Evolutionary conservation across 768 basidiomycete genomes (phyloP), one percentile per base, ranked within the genome.

Genomic region (Rhodotorula diobovata): DNA sequence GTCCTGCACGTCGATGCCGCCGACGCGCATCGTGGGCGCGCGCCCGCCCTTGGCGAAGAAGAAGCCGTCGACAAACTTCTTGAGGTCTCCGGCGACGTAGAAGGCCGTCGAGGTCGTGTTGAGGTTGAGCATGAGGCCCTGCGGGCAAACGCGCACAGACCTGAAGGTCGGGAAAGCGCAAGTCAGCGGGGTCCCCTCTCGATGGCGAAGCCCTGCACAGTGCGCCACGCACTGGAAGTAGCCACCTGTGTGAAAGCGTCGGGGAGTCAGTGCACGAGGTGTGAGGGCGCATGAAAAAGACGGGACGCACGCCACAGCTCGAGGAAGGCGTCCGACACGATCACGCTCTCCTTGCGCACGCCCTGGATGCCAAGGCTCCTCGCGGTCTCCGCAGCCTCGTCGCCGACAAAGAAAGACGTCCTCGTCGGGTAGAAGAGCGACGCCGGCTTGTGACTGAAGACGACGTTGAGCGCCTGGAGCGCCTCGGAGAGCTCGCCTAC

Each of bases 91-190:
- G 0, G 48, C 8, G 9, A 41, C 23, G 51, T 67, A 25, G 62
- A 59, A 72, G 10, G 66, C 66, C 16, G 43, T 37, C 8, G 66
- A 59, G 1, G 70, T 64, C 20, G 66, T 67, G 57, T 72, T 61
- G 57, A 72, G 34, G 62, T 60, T 64, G 41, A 72, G 41, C 28
- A 60, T 57, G 8, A 67, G 56, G 4, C 61, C 62, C 9, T 1
- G 4, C 21, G 32, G 18, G 51, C 70, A 67, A 1, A 66, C 34
- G 14, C 66, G 56, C 35, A 72, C 57, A 1, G 61, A 46, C 28
- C 68, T 64, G 21, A n/a, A n/a, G n/a, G n/a, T n/a, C 5, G 45
- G 25, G 10, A 11, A 18, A 10, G 30, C 15, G 16, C 3, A 9
- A 14, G 54, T 45, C 39, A 48, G 60, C 20, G 8, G 35, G 0